Evolutionary conservation across 306 rosid species (phyloP).

Genomic region (Boehmeria nivea): DNA sequence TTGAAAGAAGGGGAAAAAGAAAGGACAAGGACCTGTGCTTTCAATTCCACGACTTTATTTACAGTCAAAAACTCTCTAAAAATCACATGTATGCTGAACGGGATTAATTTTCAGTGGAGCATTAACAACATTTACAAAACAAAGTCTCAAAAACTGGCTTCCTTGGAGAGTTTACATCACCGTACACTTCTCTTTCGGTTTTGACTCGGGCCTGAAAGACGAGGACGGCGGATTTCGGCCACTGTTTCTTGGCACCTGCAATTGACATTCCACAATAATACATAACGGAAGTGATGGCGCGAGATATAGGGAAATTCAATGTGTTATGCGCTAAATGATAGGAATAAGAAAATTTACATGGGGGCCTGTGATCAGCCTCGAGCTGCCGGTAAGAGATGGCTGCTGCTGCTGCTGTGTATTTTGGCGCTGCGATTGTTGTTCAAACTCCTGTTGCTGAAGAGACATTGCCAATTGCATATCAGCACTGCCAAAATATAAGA

Average conservation of each 20-base stretch:
- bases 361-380: slow-evolving; percentile 87
- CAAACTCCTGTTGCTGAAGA: slow-evolving; percentile 97
- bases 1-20: background rate
- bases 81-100: slow-evolving; percentile 35
- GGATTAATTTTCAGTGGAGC: slow-evolving; percentile 12
- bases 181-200: slow-evolving; percentile 79
- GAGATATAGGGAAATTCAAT: no score
- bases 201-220: slow-evolving; percentile 56
- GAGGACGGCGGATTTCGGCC: slow-evolving; percentile 40
- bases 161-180: slow-evolving; percentile 59
- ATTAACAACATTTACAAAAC: slow-evolving; percentile 40
- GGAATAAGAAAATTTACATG: slow-evolving; percentile 48
- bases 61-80: slow-evolving; percentile 40
- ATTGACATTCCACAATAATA: background rate
- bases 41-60: slow-evolving; percentile 26
- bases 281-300: no score
- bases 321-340: background rate
- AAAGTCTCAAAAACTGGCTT: slow-evolving; percentile 24
- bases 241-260: slow-evolving; percentile 61
- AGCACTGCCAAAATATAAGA: slow-evolving; percentile 46
- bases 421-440: slow-evolving; percentile 69
- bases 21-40: background rate
- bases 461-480: slow-evolving; percentile 95
- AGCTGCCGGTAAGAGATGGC: slow-evolving; percentile 25
- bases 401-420: slow-evolving; percentile 51